Percentiles rank a stretch among this genome's conserved stretches.
Evolutionary conservation across 805 yeast genomes (phyloP).

Genomic region (Komagataella ulmi): DNA sequence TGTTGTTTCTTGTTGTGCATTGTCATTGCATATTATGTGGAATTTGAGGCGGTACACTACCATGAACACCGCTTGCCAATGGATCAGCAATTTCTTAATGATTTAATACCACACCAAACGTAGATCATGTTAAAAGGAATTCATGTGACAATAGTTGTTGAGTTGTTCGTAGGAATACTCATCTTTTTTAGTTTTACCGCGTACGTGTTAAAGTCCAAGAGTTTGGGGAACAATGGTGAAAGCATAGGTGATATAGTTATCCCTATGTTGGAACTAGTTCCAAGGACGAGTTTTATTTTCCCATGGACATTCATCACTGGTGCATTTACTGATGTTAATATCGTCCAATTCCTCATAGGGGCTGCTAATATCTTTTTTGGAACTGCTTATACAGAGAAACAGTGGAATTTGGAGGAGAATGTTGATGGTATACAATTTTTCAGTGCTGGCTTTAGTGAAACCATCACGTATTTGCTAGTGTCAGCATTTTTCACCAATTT

Average conservation of each 20-base stretch:
- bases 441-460: constrained; percentile 20
- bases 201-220: background rate
- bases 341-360: constrained; percentile 30
- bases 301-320: constrained; percentile 58
- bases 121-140: constrained; percentile 5
- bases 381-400: constrained; percentile 32
- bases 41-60: background rate
- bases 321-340: constrained; percentile 47
- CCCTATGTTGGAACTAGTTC: constrained; percentile 53
- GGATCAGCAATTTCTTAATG: background rate
- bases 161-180: constrained; percentile 26
- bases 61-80: background rate
- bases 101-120: background rate
- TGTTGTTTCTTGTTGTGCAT: no score
- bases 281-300: constrained; percentile 34
- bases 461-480: constrained; percentile 34
- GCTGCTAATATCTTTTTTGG: constrained; percentile 22
- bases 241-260: constrained; percentile 11
- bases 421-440: constrained; percentile 6
- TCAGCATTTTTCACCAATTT: constrained; percentile 46
- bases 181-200: background rate
- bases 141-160: constrained; percentile 34
- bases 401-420: constrained; percentile 23
- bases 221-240: background rate
- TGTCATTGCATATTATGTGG: background rate